Conservation (phyloP, 129 eudicot species). For the Centella asiatica region DNA sequence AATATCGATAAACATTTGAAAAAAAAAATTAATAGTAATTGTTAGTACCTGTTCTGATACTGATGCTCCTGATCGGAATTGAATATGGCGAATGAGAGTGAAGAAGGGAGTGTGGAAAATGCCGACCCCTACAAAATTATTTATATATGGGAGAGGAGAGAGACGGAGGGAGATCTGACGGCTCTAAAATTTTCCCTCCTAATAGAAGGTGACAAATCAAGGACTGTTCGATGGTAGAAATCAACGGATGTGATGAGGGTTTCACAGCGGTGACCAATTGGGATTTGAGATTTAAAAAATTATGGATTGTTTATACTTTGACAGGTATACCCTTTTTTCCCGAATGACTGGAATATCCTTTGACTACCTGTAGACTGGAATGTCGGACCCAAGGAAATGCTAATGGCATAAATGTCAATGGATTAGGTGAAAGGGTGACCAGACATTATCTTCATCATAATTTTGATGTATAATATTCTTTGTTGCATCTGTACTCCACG, state of each 20-base stretch:
- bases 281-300: not conserved
- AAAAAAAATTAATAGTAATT: no score
- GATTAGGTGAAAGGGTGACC: not conserved
- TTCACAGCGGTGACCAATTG: not conserved
- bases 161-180: slow-evolving; percentile 19
- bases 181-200: slow-evolving; percentile 27
- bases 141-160: slow-evolving; percentile 17
- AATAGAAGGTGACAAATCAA: not conserved
- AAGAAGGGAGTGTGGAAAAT: slow-evolving; percentile 7
- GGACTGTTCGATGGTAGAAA: slow-evolving; percentile 17
- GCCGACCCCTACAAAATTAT: slow-evolving; percentile 3
- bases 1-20: no score
- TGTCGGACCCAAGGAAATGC: no score
- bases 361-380: not conserved
- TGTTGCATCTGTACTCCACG: not conserved
- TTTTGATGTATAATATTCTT: no score
- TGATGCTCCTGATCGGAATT: not conserved
- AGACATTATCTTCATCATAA: not conserved
- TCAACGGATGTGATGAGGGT: slow-evolving; percentile 11
- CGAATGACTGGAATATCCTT: slow-evolving; percentile 10
- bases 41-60: not conserved
- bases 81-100: slow-evolving; percentile 4
- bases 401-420: not conserved
- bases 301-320: not conserved
- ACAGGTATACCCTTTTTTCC: slow-evolving; percentile 10